Base-by-base conservation (phyloP, 768 basidiomycete genomes). In the Xanthoconium purpureum region DNA sequence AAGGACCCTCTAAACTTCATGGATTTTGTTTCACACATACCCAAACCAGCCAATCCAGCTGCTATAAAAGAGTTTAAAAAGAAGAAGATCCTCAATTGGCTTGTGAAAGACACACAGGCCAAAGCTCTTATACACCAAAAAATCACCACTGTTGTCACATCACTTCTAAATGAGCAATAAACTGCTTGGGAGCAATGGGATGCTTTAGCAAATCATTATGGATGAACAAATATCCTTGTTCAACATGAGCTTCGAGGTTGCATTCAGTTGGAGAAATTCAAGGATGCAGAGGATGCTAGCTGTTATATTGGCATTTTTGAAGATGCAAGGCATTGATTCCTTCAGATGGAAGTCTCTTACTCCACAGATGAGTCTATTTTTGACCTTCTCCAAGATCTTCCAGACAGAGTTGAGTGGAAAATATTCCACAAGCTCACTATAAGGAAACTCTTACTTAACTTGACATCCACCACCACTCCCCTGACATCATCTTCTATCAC, bases 41-140 rank as follows among this genome's bases (percentile, higher is more conserved):
- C 56, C 1, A 29, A 5, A 0, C 48, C 49, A 5, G 9, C 2
- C 0, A 6, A 40, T 3, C 13, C 35, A 2, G 9, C 20, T 0
- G 35, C 35, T 0, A 17, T 49, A 0, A 57, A 48, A 0, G 20
- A 32, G 0, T 14, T 3, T 0, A 54, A 63, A 5, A 37, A 2
- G 33, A 44, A 61, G 10, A 8, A 29, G 3, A 63, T 63, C 1
- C 5, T 52, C 0, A 15, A 40, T 3, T 58, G 57, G 53, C 0
- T 35, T 0, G 37, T 42, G 0, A 58, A 58, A 10, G 60, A 58
- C 13, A 17, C 43, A 0, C 47, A 61, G 1, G 60, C 48, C 0
- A 63, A 63, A 12, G 38, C 11, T 0, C 36, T 62, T 0, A 52
- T 62, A 0, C 36, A 61, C 2, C 0, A 36, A 1, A 48, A 44